Conservation (phyloP, 495 filamentous ascomycete genomes). For the Oleoguttula mirabilis region DNA sequence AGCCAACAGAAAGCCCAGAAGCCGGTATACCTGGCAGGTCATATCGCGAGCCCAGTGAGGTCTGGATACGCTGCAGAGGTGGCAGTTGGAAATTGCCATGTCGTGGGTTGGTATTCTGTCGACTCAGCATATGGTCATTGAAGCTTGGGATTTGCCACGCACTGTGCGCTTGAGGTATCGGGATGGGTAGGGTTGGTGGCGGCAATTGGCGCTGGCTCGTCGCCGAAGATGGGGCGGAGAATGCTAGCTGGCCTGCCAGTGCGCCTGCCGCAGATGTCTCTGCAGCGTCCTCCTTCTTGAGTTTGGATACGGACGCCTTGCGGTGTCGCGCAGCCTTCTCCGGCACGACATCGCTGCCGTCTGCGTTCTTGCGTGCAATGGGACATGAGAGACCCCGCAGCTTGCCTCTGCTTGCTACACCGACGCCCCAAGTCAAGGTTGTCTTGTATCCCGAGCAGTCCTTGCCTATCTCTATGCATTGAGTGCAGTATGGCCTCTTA, state of each 20-base stretch:
- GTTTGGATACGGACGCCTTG: conserved; percentile 13
- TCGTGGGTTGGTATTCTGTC: background rate
- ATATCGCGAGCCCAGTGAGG: conserved; percentile 27
- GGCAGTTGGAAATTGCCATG: conserved; percentile 16
- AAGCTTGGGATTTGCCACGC: conserved; percentile 26
- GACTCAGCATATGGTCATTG: conserved; percentile 23
- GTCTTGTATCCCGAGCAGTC: conserved; percentile 97
- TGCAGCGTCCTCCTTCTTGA: conserved; percentile 8
- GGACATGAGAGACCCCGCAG: conserved; percentile 79
- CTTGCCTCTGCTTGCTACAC: conserved; percentile 93
- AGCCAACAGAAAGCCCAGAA: conserved; percentile 33
- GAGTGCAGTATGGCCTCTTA: conserved; percentile 85
- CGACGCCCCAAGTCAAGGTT: conserved; percentile 93
- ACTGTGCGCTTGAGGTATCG: conserved; percentile 18
- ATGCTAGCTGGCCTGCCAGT: background rate
- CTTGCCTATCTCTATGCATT: conserved; percentile 80
- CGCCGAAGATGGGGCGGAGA: conserved; percentile 1
- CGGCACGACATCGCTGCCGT: conserved; percentile 5
- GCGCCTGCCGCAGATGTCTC: background rate
- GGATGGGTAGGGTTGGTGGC: conserved; percentile 28
- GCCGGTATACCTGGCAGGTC: conserved; percentile 32
- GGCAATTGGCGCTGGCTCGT: too few relatives aligned
- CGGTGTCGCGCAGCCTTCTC: conserved; percentile 3
- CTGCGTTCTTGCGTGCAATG: conserved; percentile 49
- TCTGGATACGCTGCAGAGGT: conserved; percentile 33